Conservation (phyloP, 176 grass and related monocot genomes). For the Metroxylon sagu region DNA sequence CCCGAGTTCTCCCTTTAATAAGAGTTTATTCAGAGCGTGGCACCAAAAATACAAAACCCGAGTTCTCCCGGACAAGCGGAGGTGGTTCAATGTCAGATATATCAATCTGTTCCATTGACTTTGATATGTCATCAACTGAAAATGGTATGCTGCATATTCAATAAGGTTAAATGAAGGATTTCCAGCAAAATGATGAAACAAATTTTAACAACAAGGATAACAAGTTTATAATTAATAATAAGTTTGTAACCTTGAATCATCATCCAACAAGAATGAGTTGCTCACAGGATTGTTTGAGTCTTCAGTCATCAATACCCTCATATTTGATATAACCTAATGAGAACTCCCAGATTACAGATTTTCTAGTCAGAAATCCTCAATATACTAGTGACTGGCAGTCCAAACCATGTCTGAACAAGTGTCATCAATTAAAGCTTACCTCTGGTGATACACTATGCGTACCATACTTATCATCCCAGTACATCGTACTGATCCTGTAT, state of each 20-base stretch:
- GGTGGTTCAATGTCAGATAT: conserved; percentile 85
- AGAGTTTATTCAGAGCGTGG: conserved; percentile 39
- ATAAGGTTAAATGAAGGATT: conserved; percentile 8
- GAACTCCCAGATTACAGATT: conserved; percentile 19
- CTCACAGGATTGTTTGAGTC: conserved; percentile 91
- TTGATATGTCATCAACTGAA: conserved; percentile 95
- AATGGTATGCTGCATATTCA: conserved; percentile 68
- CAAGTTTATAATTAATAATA: background rate
- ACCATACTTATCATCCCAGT: conserved; percentile 99
- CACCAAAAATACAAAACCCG: conserved; percentile 85
- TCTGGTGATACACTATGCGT: conserved; percentile 92
- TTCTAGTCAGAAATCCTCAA: background rate
- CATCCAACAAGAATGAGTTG: conserved; percentile 97
- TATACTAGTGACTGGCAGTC: background rate
- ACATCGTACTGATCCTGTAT: conserved; percentile 99
- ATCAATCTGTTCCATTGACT: conserved; percentile 84
- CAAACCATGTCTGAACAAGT: background rate
- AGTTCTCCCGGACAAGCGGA: conserved; percentile 76
- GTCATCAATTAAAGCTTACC: conserved; percentile 33
- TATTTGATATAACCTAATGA: conserved; percentile 86
- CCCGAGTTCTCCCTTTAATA: conserved; percentile 56
- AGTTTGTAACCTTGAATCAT: conserved; percentile 81
- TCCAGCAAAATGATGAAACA: conserved; percentile 3
- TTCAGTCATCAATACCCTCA: conserved; percentile 97
- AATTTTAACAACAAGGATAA: conserved; percentile 3